These are phyloP conservation scores for Prunus mongolica DNA, from an alignment of 306 rosid species.

Conservation along the genomic window DNA sequence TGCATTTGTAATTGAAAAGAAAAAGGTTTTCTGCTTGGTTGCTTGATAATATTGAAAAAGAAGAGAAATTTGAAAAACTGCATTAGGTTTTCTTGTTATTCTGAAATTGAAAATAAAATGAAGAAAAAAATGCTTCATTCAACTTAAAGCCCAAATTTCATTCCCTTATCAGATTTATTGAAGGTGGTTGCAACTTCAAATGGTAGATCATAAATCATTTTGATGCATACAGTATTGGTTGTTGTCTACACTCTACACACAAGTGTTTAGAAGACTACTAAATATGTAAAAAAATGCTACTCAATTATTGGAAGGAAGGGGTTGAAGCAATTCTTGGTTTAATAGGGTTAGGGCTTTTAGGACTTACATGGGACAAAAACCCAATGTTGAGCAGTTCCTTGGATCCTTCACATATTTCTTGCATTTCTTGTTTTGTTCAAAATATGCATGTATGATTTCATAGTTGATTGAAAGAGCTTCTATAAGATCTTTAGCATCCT, in stretches of 20 bases:
- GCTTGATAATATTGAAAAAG: too few species aligned
- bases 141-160: too few species aligned
- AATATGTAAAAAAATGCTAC: not conserved
- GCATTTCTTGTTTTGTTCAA: not conserved
- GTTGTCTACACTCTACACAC: not conserved
- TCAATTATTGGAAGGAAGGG: not conserved
- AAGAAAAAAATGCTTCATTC: not conserved
- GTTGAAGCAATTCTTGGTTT: not conserved
- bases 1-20: not conserved
- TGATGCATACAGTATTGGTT: not conserved
- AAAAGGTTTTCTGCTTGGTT: not conserved
- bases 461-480: not conserved
- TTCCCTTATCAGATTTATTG: not conserved
- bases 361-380: not conserved
- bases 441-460: not conserved
- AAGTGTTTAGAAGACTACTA: not conserved
- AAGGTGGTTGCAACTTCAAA: not conserved
- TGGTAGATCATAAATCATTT: not conserved
- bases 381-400: too few species aligned
- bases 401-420: too few species aligned
- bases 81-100: not conserved
- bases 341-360: too few species aligned
- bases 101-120: not conserved
- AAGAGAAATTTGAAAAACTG: too few species aligned
- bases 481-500: not conserved